Percentiles rank a stretch among this genome's conserved stretches.
Conservation (phyloP, 2,329 filamentous ascomycete genomes). For the Mycogone perniciosa region DNA sequence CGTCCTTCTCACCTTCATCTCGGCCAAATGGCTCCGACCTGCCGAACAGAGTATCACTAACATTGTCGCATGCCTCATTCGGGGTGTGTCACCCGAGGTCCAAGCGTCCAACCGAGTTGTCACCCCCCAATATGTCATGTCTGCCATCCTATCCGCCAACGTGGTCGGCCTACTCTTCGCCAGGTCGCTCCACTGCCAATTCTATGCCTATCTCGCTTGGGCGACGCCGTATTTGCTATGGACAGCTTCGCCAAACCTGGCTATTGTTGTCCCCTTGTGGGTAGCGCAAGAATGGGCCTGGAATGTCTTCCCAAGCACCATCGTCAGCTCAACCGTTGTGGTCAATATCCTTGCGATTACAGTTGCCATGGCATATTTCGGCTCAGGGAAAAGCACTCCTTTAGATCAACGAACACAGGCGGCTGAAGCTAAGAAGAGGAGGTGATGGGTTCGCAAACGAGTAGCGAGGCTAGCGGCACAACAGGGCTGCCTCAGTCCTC, state of each 20-base stretch:
- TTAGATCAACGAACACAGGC: not conserved
- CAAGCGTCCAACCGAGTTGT: slow-evolving; percentile 48
- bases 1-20: slow-evolving; percentile 61
- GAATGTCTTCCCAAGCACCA: slow-evolving; percentile 84
- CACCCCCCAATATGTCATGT: slow-evolving; percentile 68
- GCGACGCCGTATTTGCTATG: slow-evolving; percentile 81
- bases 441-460: slow-evolving; percentile 20
- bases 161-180: slow-evolving; percentile 79
- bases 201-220: slow-evolving; percentile 90
- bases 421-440: slow-evolving; percentile 21
- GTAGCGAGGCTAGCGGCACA: not conserved
- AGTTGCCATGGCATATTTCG: slow-evolving; percentile 56
- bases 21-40: slow-evolving; percentile 66
- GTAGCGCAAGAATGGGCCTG: slow-evolving; percentile 82
- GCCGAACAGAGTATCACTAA: slow-evolving; percentile 50
- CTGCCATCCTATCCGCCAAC: slow-evolving; percentile 68
- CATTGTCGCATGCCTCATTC: slow-evolving; percentile 43
- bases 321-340: slow-evolving; percentile 51
- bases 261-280: slow-evolving; percentile 65
- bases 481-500: slow-evolving; percentile 1
- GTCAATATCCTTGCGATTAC: slow-evolving; percentile 65
- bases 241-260: slow-evolving; percentile 63
- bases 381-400: slow-evolving; percentile 31
- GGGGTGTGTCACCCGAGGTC: slow-evolving; percentile 43
- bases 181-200: slow-evolving; percentile 87